Conservation (phyloP, 2,329 filamentous ascomycete species). For the Pseudocercospora macadamiae region DNA sequence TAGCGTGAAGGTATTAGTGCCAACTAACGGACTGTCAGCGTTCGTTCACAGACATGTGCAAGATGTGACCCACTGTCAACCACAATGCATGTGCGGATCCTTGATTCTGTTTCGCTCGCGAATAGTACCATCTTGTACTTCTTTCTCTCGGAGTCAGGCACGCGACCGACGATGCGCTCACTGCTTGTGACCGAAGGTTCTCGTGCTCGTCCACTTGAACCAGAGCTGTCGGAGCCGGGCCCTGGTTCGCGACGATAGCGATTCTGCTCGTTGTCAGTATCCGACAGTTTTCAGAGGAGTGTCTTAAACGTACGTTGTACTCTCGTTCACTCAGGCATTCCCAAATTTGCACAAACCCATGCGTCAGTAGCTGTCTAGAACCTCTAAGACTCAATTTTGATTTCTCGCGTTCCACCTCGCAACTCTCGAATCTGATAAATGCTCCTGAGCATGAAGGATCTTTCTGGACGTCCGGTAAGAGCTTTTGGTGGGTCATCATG, state of each 20-base stretch:
- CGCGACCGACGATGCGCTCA: not conserved
- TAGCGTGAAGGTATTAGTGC: slow-evolving; percentile 8
- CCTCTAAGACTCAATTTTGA: not conserved
- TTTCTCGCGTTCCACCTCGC: not conserved
- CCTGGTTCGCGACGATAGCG: not conserved
- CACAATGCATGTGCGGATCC: not conserved
- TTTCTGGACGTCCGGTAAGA: slow-evolving; percentile 3
- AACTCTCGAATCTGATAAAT: slow-evolving; percentile 4
- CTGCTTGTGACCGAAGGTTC: not conserved
- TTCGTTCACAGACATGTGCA: not conserved
- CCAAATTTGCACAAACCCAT: slow-evolving; percentile 12
- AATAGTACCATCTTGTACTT: slow-evolving; percentile 13
- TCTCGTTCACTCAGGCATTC: slow-evolving; percentile 1
- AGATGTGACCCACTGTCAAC: not conserved
- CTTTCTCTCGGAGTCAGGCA: slow-evolving; percentile 2
- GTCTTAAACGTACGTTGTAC: slow-evolving; percentile 2
- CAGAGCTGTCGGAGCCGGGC: not conserved
- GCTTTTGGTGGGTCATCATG: slow-evolving; percentile 2
- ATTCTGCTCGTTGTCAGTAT: not conserved
- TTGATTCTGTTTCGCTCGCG: not conserved
- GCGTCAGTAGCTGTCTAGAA: not conserved
- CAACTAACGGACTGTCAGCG: slow-evolving; percentile 1
- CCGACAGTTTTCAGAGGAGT: not conserved
- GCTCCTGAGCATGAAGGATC: not conserved
- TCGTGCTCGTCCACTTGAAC: not conserved